Base-by-base conservation (phyloP, 75 land plant species). In the Selaginella moellendorffii region DNA sequence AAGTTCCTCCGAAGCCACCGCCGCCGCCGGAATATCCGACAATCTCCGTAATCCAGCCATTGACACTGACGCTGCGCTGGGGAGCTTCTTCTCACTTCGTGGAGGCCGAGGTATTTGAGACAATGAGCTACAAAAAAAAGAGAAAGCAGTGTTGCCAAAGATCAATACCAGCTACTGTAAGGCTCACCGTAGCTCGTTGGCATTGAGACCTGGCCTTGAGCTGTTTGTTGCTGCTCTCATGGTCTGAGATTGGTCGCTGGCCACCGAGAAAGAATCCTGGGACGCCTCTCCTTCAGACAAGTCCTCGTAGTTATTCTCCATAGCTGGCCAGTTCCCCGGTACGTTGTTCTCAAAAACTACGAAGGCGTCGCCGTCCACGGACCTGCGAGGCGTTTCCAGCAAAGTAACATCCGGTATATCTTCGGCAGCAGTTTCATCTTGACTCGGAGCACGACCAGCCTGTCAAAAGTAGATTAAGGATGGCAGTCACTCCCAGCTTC, bases 21-120 rank as follows among this genome's bases (percentile, higher is more conserved):
- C n/a, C n/a, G n/a, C n/a, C n/a, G n/a, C 10, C 46, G 46, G 46
- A 36, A 36, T 36, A 36, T 36, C 46, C 46, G 46, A 36, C 46
- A 36, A 14, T 14, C 46, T 36, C 46, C 46, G 5, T 14, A 36
- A 36, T 5, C 46, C 14, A 36, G 46, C 5, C 5, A 36, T 5
- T 36, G 46, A 36, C 14, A 14, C 5, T 5, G 46, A 36, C 46
- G 46, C 10, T 5, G 46, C 10, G n/a, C n/a, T n/a, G 46, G 14
- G 46, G 10, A 36, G 46, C 46, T 36, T 36, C 14, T 14, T 36
- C 46, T 36, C 46, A 14, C 46, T 36, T 36, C 46, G 5, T 14
- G 46, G 46, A 36, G 46, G 46, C 46, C 46, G 46, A 36, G 46
- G 46, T 36, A 36, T 36, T 36, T 36, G 46, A 36, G 46, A 36